These are phyloP conservation scores for Phytophthora lateralis DNA, from an alignment of 352 stramenopile genomes.

Conservation along the genomic window DNA sequence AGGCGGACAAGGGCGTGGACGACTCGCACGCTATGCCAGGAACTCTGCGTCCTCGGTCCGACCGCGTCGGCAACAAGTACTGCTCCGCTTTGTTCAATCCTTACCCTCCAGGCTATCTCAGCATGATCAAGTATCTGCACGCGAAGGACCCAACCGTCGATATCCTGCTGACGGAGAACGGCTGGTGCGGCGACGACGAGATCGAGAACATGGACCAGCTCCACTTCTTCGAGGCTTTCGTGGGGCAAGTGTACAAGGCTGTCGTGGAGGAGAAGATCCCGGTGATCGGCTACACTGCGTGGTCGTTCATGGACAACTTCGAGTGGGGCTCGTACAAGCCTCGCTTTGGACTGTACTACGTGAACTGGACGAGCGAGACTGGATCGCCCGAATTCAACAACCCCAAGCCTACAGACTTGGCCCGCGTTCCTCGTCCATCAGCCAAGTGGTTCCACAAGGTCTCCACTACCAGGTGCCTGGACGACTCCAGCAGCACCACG, in stretches of 20 bases:
- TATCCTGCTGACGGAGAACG: constrained; percentile 8
- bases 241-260: constrained; percentile 48
- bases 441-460: constrained; percentile 46
- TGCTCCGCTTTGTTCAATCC: constrained; percentile 43
- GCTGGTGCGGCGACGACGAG: constrained; percentile 47
- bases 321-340: constrained; percentile 52
- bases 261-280: constrained; percentile 45
- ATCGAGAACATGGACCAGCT: constrained; percentile 51
- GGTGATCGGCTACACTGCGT: constrained; percentile 41
- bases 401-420: constrained; percentile 38
- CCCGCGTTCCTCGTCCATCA: constrained; percentile 38
- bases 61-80: constrained; percentile 45
- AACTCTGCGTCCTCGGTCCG: constrained; percentile 47
- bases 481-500: constrained; percentile 9
- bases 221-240: constrained; percentile 45
- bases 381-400: constrained; percentile 31
- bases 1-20: constrained; percentile 53
- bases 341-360: constrained; percentile 67
- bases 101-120: constrained; percentile 48
- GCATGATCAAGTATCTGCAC: constrained; percentile 49
- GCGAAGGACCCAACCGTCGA: constrained; percentile 39
- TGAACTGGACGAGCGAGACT: constrained; percentile 55
- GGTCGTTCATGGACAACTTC: constrained; percentile 50
- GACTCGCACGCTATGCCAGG: constrained; percentile 53
- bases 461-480: constrained; percentile 32